Base-by-base conservation (phyloP, 208 protist genomes). In the Lotmaria passim region DNA sequence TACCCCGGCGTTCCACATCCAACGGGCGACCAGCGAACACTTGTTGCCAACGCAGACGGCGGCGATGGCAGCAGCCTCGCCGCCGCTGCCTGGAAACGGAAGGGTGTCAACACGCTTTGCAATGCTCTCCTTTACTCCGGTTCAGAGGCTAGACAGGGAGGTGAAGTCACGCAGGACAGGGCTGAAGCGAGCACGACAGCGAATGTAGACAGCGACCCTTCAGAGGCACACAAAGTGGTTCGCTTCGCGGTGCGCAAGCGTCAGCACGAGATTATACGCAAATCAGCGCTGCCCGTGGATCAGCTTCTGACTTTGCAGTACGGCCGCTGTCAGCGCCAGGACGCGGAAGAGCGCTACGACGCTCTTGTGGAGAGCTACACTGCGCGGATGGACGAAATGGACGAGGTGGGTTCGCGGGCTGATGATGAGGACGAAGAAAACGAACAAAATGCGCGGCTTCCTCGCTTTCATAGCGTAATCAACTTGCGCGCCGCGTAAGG, bases 281-380 rank as follows among this genome's bases (percentile, higher is more conserved):
- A 87, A 44, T 69, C 64, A n/a, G 64, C 61, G 24, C 74, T 79
- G 10, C 76, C 81, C 12, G 51, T 94, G 7, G 86, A 94, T 59
- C 65, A 74, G 39, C 51, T 92, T 15, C 62, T 94, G 15, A 81
- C 84, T 21, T 6, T 81, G 10, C 80, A 65, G n/a, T 94, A 86
- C 72, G 86, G 74, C 7, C 50, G 75, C 1, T 94, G 79, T 52
- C 80, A 83, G 34, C 64, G 44, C 7, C 72, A 61, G 0, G 81
- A 90, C 21, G 89, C 89, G 1, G 66, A 77, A 46, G 41, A 41
- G 28, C 77, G 85, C 7, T 92, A 92, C 61, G 60, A 82, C 2
- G 69, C 50, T n/a, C 57, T 94, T 24, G 75, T 66, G 50, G 74
- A 85, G 41, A 79, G 58, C 3, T 94, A 89, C 56, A 60, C 39